Evolutionary conservation across 2,329 filamentous ascomycete species (phyloP).

Genomic region (Metarhizium humberi): DNA sequence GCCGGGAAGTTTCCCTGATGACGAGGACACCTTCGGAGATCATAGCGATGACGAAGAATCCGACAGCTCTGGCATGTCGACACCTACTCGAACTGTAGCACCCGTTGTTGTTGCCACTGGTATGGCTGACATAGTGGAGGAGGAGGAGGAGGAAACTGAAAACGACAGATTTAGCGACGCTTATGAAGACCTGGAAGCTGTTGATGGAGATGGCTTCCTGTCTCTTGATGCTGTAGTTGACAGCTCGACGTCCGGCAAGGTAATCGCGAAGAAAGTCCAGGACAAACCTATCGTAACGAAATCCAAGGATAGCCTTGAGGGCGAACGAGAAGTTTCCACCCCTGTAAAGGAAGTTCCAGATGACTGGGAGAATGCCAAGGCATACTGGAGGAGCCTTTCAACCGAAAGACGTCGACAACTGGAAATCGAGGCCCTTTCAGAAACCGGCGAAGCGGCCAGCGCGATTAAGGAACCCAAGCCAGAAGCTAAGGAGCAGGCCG

Average conservation of each 20-base stretch:
- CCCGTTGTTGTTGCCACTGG: constrained; percentile 10
- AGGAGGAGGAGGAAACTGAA: constrained; percentile 37
- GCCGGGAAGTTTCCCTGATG: constrained; percentile 1
- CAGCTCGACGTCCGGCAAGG: constrained; percentile 33
- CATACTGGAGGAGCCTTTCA: constrained; percentile 60
- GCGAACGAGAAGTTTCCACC: not conserved
- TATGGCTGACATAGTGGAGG: constrained; percentile 27
- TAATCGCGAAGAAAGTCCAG: constrained; percentile 13
- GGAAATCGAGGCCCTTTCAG: constrained; percentile 46
- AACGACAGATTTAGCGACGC: constrained; percentile 66
- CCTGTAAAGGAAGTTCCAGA: constrained; percentile 15
- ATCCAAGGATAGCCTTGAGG: not conserved
- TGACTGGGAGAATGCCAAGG: constrained; percentile 60
- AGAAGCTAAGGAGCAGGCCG: constrained; percentile 28
- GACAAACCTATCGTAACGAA: not conserved
- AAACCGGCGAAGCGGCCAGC: constrained; percentile 38
- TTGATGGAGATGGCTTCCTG: constrained; percentile 57
- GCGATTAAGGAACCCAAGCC: constrained; percentile 13
- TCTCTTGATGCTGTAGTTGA: constrained; percentile 66
- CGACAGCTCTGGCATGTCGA: constrained; percentile 2
- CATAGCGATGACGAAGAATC: constrained; percentile 1
- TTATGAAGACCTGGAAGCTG: constrained; percentile 60
- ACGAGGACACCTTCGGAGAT: not conserved
- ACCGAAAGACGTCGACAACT: constrained; percentile 53
- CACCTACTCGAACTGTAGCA: constrained; percentile 12